Evolutionary conservation across 768 basidiomycete species (phyloP).

Genomic region (Trametes meyenii): DNA sequence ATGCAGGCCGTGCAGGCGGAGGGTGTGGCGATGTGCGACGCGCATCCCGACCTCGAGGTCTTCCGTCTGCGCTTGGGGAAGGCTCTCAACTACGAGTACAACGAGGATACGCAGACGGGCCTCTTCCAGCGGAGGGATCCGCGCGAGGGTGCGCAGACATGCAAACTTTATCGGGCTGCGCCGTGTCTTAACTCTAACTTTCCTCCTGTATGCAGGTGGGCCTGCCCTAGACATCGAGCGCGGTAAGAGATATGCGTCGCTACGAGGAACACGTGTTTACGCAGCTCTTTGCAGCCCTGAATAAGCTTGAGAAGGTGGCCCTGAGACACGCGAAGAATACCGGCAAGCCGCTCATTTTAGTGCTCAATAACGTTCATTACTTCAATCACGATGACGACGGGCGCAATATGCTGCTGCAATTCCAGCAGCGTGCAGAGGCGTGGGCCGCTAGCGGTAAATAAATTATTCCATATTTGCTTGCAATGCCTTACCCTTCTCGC

Average conservation of each 20-base stretch:
- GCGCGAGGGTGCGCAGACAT: conserved; percentile 56
- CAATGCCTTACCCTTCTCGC: conserved; percentile 7
- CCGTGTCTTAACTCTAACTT: conserved; percentile 3
- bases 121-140: conserved; percentile 85
- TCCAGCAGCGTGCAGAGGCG: conserved; percentile 83
- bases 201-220: conserved; percentile 48
- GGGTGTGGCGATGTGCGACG: conserved; percentile 77
- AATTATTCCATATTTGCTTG: background rate
- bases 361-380: conserved; percentile 79
- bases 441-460: conserved; percentile 79
- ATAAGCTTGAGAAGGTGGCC: conserved; percentile 86
- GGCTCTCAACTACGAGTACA: conserved; percentile 83
- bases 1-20: conserved; percentile 76
- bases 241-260: conserved; percentile 43
- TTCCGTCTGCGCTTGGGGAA: conserved; percentile 86
- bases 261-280: background rate
- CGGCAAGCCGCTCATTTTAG: conserved; percentile 73
- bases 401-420: conserved; percentile 75
- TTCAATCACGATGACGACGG: conserved; percentile 81
- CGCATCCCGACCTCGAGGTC: conserved; percentile 85
- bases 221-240: conserved; percentile 82
- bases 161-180: background rate
- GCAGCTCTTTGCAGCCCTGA: conserved; percentile 40
- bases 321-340: conserved; percentile 58
- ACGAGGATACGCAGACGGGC: conserved; percentile 79